Base-by-base conservation (phyloP, 139 green algal genomes). In the Diplosphaera chodatii region DNA sequence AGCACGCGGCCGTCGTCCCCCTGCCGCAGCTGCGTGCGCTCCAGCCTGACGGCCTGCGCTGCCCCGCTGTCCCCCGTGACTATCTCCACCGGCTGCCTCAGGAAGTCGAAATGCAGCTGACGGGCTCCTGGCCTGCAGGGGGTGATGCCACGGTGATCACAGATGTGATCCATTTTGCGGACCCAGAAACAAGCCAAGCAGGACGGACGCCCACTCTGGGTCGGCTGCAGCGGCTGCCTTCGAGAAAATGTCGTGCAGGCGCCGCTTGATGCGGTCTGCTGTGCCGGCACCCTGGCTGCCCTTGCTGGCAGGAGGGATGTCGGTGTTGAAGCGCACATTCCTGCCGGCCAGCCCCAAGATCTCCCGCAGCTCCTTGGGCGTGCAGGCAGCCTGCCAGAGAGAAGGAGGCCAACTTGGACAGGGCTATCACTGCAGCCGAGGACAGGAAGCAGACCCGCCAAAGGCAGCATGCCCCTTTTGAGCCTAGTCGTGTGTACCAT, bases 361-460 rank as follows among this genome's bases (percentile, higher is more conserved):
- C 80, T 99, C 95, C 27, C 93, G 89, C 22, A 99, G 87, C 84
- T 99, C 95, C 73, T 97, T 98, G 31, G 94, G 79, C 0, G 95
- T 98, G 82, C 93, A 97, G 27, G 91, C 88, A 13, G 91, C 94
- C 82, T 97, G 82, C 10, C n/a, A n/a, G n/a, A n/a, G n/a, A 72
- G 64, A 31, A 76, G 71, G 23, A 32, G n/a, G 34, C 77, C 18
- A 40, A 40, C 16, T 40, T 37, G 13, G 63, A 30, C 55, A 64
- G 55, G 15, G n/a, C 55, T 29, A 64, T 4, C 4, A 28, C 22
- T 20, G 64, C 64, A 69, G 22, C n/a, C 5, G n/a, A 0, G 2
- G 37, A 8, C 63, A 27, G 63, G 18, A 34, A 30, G 29, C 63
- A 41, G 63, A 30, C 1, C n/a, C 1, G 1, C 27, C 20, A 30